phyloP scores from a whole-genome alignment of 2,329 filamentous ascomycete genomes.

The Penicillium sp. region DNA sequence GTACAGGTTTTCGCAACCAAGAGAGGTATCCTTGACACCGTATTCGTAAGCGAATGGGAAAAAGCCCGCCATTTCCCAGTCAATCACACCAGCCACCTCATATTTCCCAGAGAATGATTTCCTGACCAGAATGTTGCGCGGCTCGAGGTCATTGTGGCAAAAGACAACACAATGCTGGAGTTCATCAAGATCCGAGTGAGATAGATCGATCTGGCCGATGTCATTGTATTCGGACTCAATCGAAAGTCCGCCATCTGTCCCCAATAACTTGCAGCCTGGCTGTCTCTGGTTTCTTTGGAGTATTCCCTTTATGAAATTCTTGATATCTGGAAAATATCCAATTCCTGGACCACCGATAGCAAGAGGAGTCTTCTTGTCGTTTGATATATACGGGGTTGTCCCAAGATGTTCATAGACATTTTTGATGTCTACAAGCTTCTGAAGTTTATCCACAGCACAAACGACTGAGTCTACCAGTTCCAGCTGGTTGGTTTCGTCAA shows the following conservation, averaged over 20 bases:
- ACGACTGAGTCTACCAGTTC: neutral
- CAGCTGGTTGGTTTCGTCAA: conserved; percentile 1
- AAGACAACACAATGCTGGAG: neutral
- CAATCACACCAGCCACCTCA: conserved; percentile 1
- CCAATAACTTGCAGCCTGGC: neutral
- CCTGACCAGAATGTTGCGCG: conserved; percentile 3
- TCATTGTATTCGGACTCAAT: conserved; percentile 1
- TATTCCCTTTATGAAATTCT: neutral
- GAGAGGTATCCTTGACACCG: neutral
- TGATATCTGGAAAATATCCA: conserved; percentile 2
- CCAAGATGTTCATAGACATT: neutral
- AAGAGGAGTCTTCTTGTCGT: neutral
- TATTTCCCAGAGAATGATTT: neutral
- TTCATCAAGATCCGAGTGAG: conserved; percentile 2
- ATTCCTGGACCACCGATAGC: neutral
- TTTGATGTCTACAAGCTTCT: neutral
- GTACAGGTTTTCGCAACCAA: neutral
- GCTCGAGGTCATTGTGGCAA: conserved; percentile 4
- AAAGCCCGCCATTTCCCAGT: conserved; percentile 3
- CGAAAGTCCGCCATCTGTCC: neutral
- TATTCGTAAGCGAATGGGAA: conserved; percentile 5
- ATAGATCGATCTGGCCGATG: conserved; percentile 3
- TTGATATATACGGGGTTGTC: neutral
- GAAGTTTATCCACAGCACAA: neutral
- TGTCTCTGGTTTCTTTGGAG: neutral